A percentile compares a stretch with the other conserved stretches of the same genome.
phyloP scores from a whole-genome alignment of 2,329 filamentous ascomycete genomes.

The Drechslerella dactyloides region DNA sequence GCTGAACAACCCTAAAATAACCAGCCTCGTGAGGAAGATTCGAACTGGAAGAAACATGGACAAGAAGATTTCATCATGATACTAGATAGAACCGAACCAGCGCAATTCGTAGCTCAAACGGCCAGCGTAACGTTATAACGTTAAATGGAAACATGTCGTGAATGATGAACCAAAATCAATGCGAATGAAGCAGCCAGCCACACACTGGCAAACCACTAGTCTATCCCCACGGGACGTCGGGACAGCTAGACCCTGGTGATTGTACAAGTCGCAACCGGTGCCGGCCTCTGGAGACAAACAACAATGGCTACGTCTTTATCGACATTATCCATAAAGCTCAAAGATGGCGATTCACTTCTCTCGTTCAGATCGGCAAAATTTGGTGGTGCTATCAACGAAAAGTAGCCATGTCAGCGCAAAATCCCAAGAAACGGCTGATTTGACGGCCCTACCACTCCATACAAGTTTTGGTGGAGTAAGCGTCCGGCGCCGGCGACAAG shows the following conservation, averaged over 20 bases:
- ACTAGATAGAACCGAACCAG: too few species aligned
- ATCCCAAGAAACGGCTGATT: constrained; percentile 7
- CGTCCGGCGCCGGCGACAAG: background rate
- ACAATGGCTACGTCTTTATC: constrained; percentile 25
- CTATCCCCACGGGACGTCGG: too few species aligned
- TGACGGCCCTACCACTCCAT: background rate
- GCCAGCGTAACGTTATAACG: too few species aligned
- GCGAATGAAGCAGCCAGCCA: too few species aligned
- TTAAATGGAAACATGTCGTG: constrained; percentile 5
- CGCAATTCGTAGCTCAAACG: too few species aligned
- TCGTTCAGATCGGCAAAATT: constrained; percentile 33
- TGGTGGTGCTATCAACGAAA: too few species aligned
- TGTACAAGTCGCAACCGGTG: constrained; percentile 18
- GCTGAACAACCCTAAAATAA: background rate
- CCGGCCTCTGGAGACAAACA: constrained; percentile 33
- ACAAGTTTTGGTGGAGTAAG: background rate
- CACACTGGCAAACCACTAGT: too few species aligned
- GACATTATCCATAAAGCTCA: constrained; percentile 28
- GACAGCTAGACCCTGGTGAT: constrained; percentile 27
- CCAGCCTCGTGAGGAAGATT: background rate
- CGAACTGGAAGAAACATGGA: too few species aligned
- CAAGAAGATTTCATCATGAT: too few species aligned
- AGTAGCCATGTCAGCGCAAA: constrained; percentile 23
- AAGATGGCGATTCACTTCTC: constrained; percentile 28
- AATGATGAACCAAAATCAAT: background rate